phyloP scores from a whole-genome alignment of 495 filamentous ascomycete genomes.

The Xylaria telfairii region DNA sequence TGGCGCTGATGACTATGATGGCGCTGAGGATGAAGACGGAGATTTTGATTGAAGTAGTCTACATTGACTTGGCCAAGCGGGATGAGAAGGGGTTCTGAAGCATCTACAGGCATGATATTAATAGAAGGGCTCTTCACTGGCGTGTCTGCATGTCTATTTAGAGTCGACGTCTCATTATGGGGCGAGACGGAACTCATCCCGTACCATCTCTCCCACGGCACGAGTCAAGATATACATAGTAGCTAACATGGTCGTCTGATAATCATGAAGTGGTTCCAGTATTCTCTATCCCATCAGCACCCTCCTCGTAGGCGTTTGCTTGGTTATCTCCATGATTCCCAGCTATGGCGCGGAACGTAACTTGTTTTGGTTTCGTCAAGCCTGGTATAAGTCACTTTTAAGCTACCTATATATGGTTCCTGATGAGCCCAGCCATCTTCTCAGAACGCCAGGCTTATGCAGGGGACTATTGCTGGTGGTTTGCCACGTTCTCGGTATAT shows the following conservation, averaged over 20 bases:
- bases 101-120: not conserved
- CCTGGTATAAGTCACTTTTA: not conserved
- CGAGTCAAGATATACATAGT: not conserved
- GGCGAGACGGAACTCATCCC: not conserved
- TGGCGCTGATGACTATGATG: not conserved
- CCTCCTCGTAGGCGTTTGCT: not conserved
- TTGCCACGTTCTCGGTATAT: not conserved
- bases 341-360: not conserved
- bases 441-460: not conserved
- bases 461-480: not conserved
- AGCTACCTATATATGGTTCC: not conserved
- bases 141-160: not conserved
- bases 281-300: not conserved
- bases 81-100: not conserved
- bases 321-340: not conserved
- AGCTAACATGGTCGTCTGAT: not conserved
- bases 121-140: not conserved
- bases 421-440: not conserved
- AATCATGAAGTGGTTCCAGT: not conserved
- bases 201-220: not conserved
- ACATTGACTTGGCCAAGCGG: not conserved
- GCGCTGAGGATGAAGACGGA: not conserved
- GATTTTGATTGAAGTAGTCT: not conserved
- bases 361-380: not conserved
- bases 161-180: not conserved